Evolutionary conservation across 805 yeast species (phyloP), one percentile per base, ranked within the genome.

Genomic region (Spathaspora arborariae): DNA sequence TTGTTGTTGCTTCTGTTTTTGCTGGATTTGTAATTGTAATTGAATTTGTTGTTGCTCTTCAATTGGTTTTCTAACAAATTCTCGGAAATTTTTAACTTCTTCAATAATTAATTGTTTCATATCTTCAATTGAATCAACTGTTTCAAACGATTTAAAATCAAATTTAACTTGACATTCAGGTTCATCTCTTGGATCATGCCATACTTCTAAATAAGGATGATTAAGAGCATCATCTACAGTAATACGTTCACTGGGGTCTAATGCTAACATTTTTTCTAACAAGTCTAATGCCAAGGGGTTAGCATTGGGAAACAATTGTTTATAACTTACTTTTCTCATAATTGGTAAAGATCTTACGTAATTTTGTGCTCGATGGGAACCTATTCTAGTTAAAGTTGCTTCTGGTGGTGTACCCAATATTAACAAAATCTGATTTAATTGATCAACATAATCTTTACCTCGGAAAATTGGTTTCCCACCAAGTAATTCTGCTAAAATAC

Each of bases 141-240:
- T 84, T 70, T 91, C 97, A 63, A 91, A 91, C 5, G 87, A 74
- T 52, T 68, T 70, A 62, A 91, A 91, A 59, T 91, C 96, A 63
- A 91, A 91, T 56, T 86, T 85, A 1, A 79, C 74, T 40, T 81
- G 79, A 62, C 97, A 89, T 42, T 77, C 83, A 6, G 91, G 91
- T 66, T 94, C 98, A 62, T 94, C 98, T 24, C 79, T 78, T 5
- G 96, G 94, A 64, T 90, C 96, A 61, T 89, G 98, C 97, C 98
- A 94, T 35, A 90, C 82, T 44, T 85, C 78, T 45, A 94, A 70
- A 62, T 94, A 94, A 18, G 97, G 97, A 65, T 94, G 99, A 52
- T 78, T 78, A 46, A 94, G 74, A 0, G 98, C 97, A 51, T 90
- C 88, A 50, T 88, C 92, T 3, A 92, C 98, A 0, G 95, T 82